Conservation (phyloP, 345 rosid genomes). For the Streptanthus diversifolius region DNA sequence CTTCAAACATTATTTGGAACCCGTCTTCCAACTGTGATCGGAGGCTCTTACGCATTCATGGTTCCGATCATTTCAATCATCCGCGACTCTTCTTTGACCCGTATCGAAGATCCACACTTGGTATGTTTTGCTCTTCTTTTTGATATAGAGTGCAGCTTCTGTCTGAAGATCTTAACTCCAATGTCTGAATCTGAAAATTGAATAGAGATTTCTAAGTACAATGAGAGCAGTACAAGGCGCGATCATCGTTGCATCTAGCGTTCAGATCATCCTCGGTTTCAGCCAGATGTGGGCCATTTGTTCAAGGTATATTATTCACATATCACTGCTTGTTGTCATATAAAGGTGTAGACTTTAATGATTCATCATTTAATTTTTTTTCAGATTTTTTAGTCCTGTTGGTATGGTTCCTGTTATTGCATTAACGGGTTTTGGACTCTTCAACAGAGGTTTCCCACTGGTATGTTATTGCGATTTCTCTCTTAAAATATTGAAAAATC, state of each 20-base stretch:
- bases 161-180: neutral
- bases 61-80: constrained; percentile 92
- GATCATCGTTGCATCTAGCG: constrained; percentile 86
- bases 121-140: constrained; percentile 42
- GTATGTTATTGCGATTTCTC: constrained; percentile 37
- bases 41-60: constrained; percentile 97
- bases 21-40: constrained; percentile 86
- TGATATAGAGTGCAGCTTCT: neutral
- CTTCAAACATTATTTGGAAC: constrained; percentile 92
- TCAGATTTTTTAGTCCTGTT: constrained; percentile 96
- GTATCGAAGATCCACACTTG: constrained; percentile 67
- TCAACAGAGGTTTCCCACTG: constrained; percentile 97
- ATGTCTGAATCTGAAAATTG: neutral
- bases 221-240: constrained; percentile 99
- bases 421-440: constrained; percentile 85
- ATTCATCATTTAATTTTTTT: neutral
- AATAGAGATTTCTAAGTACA: constrained; percentile 76
- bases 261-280: constrained; percentile 89
- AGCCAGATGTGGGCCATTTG: constrained; percentile 96
- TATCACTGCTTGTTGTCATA: neutral
- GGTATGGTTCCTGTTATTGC: constrained; percentile 98
- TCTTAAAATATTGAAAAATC: neutral
- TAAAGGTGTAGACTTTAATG: neutral
- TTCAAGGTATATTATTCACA: constrained; percentile 61
- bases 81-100: constrained; percentile 68